A percentile compares a stretch with the other conserved stretches of the same genome.
Evolutionary conservation across 805 yeast genomes (phyloP).

Genomic region (Saccharomycopsis babjevae): DNA sequence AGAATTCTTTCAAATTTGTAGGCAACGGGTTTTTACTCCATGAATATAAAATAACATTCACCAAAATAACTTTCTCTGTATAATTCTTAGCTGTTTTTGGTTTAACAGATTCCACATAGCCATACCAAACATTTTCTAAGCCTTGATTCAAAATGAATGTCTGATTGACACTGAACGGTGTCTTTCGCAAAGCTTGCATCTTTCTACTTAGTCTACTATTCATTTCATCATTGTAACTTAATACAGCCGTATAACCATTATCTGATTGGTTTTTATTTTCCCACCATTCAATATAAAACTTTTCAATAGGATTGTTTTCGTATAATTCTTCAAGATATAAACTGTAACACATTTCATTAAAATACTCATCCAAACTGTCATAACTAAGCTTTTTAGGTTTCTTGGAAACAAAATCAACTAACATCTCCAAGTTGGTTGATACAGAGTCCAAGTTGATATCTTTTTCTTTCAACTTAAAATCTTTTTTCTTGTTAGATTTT

Average conservation of each 20-base stretch:
- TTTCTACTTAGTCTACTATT: constrained; percentile 41
- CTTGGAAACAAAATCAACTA: constrained; percentile 24
- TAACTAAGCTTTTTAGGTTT: constrained; percentile 35
- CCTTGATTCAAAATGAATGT: constrained; percentile 42
- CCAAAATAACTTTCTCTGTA: constrained; percentile 27
- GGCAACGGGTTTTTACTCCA: constrained; percentile 53
- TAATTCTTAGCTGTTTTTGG: constrained; percentile 25
- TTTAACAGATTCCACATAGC: constrained; percentile 39
- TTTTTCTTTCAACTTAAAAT: neutral
- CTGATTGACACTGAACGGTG: constrained; percentile 52
- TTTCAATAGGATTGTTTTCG: constrained; percentile 35
- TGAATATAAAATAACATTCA: constrained; percentile 41
- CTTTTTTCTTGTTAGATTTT: constrained; percentile 2
- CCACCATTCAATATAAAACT: constrained; percentile 46
- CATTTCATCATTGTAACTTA: constrained; percentile 39
- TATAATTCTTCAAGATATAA: constrained; percentile 52
- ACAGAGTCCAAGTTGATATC: constrained; percentile 20
- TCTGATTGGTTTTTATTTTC: constrained; percentile 11
- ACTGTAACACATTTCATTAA: constrained; percentile 49
- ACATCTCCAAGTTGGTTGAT: constrained; percentile 25
- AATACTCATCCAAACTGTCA: constrained; percentile 41
- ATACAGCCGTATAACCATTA: constrained; percentile 22
- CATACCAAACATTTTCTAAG: constrained; percentile 52
- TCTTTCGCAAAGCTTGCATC: constrained; percentile 34
- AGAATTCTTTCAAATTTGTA: constrained; percentile 23